Conservation (phyloP, 2,329 filamentous ascomycete species). For the Ceratocystis lukuohia region DNA sequence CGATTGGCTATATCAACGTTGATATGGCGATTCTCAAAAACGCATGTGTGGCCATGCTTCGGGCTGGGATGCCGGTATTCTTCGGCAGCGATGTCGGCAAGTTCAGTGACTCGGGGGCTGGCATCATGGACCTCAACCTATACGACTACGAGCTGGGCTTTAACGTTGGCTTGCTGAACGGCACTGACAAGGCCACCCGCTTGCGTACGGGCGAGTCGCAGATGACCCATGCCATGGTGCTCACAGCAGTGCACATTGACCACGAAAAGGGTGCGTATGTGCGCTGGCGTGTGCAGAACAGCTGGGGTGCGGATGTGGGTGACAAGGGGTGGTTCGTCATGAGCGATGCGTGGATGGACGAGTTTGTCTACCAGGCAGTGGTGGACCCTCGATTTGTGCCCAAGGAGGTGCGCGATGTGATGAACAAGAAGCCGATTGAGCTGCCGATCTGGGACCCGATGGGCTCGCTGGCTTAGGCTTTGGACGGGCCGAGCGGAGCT, state of each 20-base stretch:
- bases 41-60: conserved; percentile 64
- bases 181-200: conserved; percentile 62
- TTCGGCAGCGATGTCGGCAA: conserved; percentile 84
- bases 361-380: conserved; percentile 78
- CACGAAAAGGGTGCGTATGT: conserved; percentile 47
- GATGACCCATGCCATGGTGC: conserved; percentile 89
- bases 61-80: conserved; percentile 67
- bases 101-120: conserved; percentile 52
- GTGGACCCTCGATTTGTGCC: conserved; percentile 58
- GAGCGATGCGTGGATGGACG: conserved; percentile 66
- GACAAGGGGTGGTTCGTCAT: conserved; percentile 81
- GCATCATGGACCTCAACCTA: conserved; percentile 68
- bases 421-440: conserved; percentile 56
- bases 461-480: conserved; percentile 50
- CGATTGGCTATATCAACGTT: conserved; percentile 73
- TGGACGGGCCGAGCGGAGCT: not conserved
- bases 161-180: conserved; percentile 53
- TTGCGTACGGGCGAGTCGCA: conserved; percentile 59
- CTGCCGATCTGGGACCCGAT: conserved; percentile 71
- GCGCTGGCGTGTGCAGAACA: conserved; percentile 79
- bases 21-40: conserved; percentile 57
- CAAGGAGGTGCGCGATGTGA: conserved; percentile 53
- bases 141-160: conserved; percentile 77
- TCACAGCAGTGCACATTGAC: conserved; percentile 73
- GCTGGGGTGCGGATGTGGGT: conserved; percentile 58